Percentiles rank a stretch among this genome's conserved stretches.
phyloP scores from a whole-genome alignment of 2,329 filamentous ascomycete species.

The Fusarium keratoplasticum region DNA sequence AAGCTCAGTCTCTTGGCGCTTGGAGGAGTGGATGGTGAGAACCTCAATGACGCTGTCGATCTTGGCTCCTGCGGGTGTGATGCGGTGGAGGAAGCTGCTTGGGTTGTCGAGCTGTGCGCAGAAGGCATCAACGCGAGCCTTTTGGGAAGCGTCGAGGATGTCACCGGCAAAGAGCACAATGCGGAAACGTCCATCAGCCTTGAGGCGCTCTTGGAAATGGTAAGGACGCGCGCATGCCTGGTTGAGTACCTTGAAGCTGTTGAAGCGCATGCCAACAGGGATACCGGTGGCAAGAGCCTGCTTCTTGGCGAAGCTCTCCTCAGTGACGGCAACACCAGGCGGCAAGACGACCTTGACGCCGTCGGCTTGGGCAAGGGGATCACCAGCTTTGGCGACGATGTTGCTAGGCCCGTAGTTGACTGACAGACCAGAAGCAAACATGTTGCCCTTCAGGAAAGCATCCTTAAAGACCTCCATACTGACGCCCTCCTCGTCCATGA shows the following conservation, averaged over 20 bases:
- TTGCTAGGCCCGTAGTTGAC: constrained; percentile 34
- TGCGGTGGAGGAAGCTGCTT: constrained; percentile 54
- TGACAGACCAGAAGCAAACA: constrained; percentile 36
- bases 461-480: constrained; percentile 72
- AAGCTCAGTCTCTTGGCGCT: constrained; percentile 60
- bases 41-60: constrained; percentile 63
- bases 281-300: constrained; percentile 52
- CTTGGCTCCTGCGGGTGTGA: constrained; percentile 30
- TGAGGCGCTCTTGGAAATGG: constrained; percentile 65
- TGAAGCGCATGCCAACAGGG: constrained; percentile 67
- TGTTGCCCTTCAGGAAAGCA: constrained; percentile 69
- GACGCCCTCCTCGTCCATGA: constrained; percentile 71
- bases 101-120: constrained; percentile 51
- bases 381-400: constrained; percentile 22
- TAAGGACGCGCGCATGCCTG: constrained; percentile 67
- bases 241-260: constrained; percentile 69
- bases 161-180: constrained; percentile 73
- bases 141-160: constrained; percentile 57
- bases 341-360: constrained; percentile 3
- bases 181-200: constrained; percentile 68
- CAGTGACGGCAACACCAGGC: background rate
- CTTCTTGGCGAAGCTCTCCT: background rate
- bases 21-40: constrained; percentile 68
- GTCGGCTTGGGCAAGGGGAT: constrained; percentile 2
- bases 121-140: background rate